Evolutionary conservation across 2,329 filamentous ascomycete species (phyloP).

Genomic region (Monosporascus sp.): DNA sequence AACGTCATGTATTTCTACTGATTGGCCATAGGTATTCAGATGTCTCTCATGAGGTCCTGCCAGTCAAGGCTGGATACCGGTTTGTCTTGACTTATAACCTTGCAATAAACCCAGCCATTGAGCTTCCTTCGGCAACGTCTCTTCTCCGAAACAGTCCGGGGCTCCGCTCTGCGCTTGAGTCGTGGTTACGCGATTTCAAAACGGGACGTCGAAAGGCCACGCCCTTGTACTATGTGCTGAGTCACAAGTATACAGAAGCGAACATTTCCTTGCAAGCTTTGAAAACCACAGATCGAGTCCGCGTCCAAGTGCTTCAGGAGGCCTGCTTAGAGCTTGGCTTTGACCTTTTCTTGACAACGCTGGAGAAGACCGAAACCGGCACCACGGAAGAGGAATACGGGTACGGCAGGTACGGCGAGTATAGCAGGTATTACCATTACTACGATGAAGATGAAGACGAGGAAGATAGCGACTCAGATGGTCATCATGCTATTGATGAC

Average conservation of each 20-base stretch:
- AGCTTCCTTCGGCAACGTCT: slow-evolving; percentile 17
- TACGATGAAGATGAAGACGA: slow-evolving; percentile 3
- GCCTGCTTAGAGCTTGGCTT: slow-evolving; percentile 21
- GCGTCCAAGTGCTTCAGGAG: slow-evolving; percentile 20
- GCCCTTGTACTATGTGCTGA: slow-evolving; percentile 26
- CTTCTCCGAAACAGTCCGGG: not conserved
- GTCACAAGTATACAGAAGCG: slow-evolving; percentile 29
- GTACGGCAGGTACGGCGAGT: not conserved
- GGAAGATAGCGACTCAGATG: slow-evolving; percentile 5
- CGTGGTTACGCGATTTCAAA: slow-evolving; percentile 19
- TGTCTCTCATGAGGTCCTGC: slow-evolving; percentile 45
- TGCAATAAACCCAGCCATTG: slow-evolving; percentile 12
- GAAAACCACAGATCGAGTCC: slow-evolving; percentile 22
- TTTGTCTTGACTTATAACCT: slow-evolving; percentile 52
- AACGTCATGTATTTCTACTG: not conserved
- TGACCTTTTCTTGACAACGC: slow-evolving; percentile 27
- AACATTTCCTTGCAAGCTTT: slow-evolving; percentile 24
- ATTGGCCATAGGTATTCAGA: slow-evolving; percentile 41
- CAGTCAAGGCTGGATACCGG: slow-evolving; percentile 42
- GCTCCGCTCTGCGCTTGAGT: slow-evolving; percentile 17
- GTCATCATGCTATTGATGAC: slow-evolving; percentile 10
- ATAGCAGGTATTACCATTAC: not conserved
- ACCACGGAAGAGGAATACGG: not conserved
- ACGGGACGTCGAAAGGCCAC: slow-evolving; percentile 5
- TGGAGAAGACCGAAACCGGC: slow-evolving; percentile 26